phyloP scores from a whole-genome alignment of 106 monocot species.

The Dendrobium officinale region DNA sequence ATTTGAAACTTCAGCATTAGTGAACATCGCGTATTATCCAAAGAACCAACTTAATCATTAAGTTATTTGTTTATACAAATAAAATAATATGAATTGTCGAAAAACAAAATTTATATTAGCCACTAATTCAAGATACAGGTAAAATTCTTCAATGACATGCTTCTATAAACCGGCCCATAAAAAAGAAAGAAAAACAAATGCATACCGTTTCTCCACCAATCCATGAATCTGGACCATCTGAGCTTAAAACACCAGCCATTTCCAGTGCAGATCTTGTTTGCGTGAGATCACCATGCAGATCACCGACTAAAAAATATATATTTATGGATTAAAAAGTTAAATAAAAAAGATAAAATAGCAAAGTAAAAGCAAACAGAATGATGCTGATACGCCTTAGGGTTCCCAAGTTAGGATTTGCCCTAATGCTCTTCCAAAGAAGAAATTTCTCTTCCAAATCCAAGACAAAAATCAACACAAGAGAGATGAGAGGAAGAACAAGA shows the following conservation, averaged over 20 bases:
- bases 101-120: too few relatives aligned
- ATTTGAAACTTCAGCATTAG: too few relatives aligned
- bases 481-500: too few relatives aligned
- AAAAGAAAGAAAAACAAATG: background rate
- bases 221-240: slow-evolving; percentile 65
- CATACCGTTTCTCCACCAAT: slow-evolving; percentile 78
- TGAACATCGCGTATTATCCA: too few relatives aligned
- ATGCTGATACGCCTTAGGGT: background rate
- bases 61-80: too few relatives aligned
- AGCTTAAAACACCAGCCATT: slow-evolving; percentile 71
- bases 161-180: background rate
- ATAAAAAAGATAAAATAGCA: background rate
- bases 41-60: too few relatives aligned
- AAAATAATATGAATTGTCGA: too few relatives aligned
- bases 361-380: background rate
- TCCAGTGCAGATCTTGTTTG: slow-evolving; percentile 70
- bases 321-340: background rate
- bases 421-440: too few relatives aligned
- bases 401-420: too few relatives aligned
- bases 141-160: background rate
- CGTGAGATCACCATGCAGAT: slow-evolving; percentile 80
- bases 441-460: too few relatives aligned
- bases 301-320: slow-evolving; percentile 49
- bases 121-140: background rate
- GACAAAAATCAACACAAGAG: too few relatives aligned